Evolutionary conservation across 2,329 filamentous ascomycete genomes (phyloP), one percentile per base, ranked within the genome.

Genomic region (Sporothrix brasiliensis): DNA sequence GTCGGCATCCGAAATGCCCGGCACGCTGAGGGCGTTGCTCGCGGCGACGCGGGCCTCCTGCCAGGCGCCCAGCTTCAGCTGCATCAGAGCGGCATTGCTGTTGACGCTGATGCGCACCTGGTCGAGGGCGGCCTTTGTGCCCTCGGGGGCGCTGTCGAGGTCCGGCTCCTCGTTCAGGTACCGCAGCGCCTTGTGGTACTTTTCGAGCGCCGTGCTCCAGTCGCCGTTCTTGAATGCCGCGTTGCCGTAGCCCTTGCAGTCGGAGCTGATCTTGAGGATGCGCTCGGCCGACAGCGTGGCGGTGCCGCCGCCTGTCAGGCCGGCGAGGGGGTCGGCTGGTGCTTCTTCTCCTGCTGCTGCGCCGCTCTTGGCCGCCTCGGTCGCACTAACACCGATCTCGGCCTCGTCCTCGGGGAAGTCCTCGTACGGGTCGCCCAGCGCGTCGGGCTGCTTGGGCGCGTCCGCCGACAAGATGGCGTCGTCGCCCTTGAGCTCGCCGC

Each of bases 161-260:
- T 92, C 88, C 0, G 91, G 91, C 77, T 94, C 92, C 80, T 96
- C 92, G 80, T 94, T 92, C 72, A 97, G 84, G 80, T 97, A 97
- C 76, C 93, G 89, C 72, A 97, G 82, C 21, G 89, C 94, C 84
- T 99, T 99, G 80, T 96, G 89, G 83, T 99, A 99, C 83, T 99
- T 99, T 72, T 91, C 89, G 34, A 98, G 84, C 1, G 89, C 94
- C 44, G 92, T 81, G 50, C 84, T 80, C 52, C 91, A 77, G 76
- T 97, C 87, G 53, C 89, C 89, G 34, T 82, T 83, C 85, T 97
- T 97, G 87, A 97, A 97, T 1, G 94, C 93, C 75, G 89, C 89
- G 84, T 97, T 98, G 76, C 95, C 95, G 78, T 91, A 95, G 49
- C 91, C 92, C 83, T 99, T 99, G 80, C 97, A 88, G 74, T 92